Evolutionary conservation across 2,329 filamentous ascomycete species (phyloP).

Genomic region (Pseudogymnoascus sp.): DNA sequence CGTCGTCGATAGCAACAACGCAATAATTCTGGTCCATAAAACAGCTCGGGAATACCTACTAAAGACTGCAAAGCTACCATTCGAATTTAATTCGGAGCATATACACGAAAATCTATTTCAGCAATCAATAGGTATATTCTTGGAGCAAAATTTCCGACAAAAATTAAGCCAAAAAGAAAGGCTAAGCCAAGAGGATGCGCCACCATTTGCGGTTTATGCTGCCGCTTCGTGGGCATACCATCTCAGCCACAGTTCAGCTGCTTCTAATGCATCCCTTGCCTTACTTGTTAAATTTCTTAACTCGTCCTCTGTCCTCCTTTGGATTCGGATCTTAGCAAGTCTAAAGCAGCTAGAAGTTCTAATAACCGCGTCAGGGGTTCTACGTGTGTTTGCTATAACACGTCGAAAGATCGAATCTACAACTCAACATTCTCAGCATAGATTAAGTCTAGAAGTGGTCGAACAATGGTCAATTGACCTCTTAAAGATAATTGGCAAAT

Average conservation of each 20-base stretch:
- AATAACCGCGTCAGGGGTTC: constrained; percentile 21
- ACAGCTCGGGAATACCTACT: constrained; percentile 23
- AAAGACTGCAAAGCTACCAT: not conserved
- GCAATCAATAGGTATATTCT: not conserved
- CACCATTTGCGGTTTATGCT: constrained; percentile 18
- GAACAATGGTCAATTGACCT: constrained; percentile 30
- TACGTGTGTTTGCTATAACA: constrained; percentile 18
- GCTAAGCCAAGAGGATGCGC: constrained; percentile 10
- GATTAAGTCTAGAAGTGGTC: constrained; percentile 20
- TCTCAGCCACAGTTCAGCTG: constrained; percentile 12
- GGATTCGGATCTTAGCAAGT: constrained; percentile 27
- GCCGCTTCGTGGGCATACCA: constrained; percentile 23
- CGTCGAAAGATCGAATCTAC: constrained; percentile 11
- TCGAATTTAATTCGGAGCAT: constrained; percentile 5
- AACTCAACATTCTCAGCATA: constrained; percentile 12
- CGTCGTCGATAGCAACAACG: constrained; percentile 17
- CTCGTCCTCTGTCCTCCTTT: constrained; percentile 22
- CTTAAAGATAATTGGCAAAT: constrained; percentile 30
- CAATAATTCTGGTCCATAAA: constrained; percentile 20
- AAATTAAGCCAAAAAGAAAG: not conserved
- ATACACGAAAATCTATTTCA: not conserved
- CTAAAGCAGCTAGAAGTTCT: constrained; percentile 22
- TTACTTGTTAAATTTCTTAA: constrained; percentile 23
- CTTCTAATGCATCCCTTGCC: constrained; percentile 7
- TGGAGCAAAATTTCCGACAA: not conserved